Conservation (phyloP, 1,139 yeast species). For the Debaryomyces nepalensis region DNA sequence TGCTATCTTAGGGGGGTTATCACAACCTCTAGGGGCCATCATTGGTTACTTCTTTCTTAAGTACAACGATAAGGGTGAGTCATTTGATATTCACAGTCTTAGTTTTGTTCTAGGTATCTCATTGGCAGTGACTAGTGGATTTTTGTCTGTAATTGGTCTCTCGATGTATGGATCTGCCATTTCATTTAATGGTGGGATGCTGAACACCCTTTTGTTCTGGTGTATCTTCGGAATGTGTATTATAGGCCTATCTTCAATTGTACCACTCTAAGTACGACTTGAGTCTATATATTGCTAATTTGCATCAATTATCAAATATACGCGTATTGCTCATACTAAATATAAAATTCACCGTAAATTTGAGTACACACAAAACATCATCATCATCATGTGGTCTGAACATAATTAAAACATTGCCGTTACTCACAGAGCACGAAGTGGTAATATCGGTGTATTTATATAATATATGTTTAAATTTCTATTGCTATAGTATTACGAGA, state of each 20-base stretch:
- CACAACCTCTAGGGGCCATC: constrained; percentile 90
- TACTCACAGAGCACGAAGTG: background rate
- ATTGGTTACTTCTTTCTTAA: constrained; percentile 64
- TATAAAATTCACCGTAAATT: background rate
- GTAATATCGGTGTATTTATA: constrained; percentile 2
- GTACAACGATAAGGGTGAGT: constrained; percentile 37
- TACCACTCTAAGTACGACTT: constrained; percentile 5
- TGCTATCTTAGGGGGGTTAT: constrained; percentile 73
- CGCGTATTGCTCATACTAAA: constrained; percentile 1
- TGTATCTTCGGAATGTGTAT: constrained; percentile 50
- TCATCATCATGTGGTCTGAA: constrained; percentile 11
- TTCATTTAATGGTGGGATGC: constrained; percentile 62
- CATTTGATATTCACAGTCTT: constrained; percentile 37
- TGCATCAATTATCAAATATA: constrained; percentile 12
- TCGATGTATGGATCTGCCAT: constrained; percentile 86
- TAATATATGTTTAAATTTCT: constrained; percentile 8
- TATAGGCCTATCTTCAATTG: constrained; percentile 36
- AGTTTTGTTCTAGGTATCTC: constrained; percentile 62
- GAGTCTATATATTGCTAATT: constrained; percentile 7
- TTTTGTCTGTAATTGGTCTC: constrained; percentile 75
- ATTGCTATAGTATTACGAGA: background rate
- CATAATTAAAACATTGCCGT: constrained; percentile 9
- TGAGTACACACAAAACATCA: constrained; percentile 3
- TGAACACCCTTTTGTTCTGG: constrained; percentile 58
- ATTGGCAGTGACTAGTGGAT: constrained; percentile 81